Conservation (phyloP, 345 rosid species). For the Arabidopsis suecica region DNA sequence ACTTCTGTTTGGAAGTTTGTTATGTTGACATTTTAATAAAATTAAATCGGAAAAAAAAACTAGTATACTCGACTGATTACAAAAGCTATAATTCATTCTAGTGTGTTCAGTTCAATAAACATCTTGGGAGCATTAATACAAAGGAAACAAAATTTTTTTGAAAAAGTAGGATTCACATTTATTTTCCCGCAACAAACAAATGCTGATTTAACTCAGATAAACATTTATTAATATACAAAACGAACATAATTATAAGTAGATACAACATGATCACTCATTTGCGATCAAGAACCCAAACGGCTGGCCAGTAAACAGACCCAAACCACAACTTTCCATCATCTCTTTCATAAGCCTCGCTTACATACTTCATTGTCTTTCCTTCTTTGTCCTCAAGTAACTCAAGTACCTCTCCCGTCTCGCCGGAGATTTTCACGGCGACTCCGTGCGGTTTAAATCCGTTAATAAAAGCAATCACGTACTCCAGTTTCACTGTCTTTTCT, state of each 20-base stretch:
- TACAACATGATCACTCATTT: neutral
- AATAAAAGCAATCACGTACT: slow-evolving; percentile 3
- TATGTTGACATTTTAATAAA: no score
- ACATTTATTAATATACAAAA: neutral
- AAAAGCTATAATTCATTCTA: no score
- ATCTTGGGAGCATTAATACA: no score
- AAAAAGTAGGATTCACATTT: no score
- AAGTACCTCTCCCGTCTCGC: slow-evolving; percentile 56
- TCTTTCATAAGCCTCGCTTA: slow-evolving; percentile 66
- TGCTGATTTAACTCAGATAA: neutral
- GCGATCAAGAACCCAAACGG: slow-evolving; percentile 34
- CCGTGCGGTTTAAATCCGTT: slow-evolving; percentile 23
- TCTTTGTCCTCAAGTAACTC: slow-evolving; percentile 39
- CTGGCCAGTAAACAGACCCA: slow-evolving; percentile 49
- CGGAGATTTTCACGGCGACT: slow-evolving; percentile 51
- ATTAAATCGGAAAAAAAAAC: no score
- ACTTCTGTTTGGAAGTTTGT: no score
- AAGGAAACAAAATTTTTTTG: no score
- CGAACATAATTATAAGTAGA: neutral
- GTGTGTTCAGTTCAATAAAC: neutral
- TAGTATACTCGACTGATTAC: no score
- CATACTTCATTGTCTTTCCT: slow-evolving; percentile 54
- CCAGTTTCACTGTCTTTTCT: neutral
- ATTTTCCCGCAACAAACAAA: neutral
- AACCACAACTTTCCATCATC: slow-evolving; percentile 58